Conservation (phyloP, 352 stramenopile species). For the Phytophthora ramorum region DNA sequence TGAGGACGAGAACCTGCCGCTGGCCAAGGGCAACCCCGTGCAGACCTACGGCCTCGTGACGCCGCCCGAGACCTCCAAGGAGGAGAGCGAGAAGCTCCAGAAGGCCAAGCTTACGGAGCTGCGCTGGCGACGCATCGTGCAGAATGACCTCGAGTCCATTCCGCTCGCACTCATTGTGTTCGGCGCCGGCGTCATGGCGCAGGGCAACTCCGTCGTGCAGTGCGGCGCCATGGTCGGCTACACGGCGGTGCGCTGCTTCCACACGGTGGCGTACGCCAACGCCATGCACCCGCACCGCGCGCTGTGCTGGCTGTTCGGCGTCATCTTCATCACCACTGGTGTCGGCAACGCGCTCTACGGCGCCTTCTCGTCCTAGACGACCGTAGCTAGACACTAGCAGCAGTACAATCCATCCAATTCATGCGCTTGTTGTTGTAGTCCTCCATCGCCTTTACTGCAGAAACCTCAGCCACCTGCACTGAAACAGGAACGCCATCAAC, state of each 20-base stretch:
- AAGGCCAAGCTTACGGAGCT: constrained; percentile 42
- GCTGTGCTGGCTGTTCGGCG: constrained; percentile 46
- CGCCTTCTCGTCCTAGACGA: constrained; percentile 31
- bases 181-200: constrained; percentile 42
- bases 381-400: constrained; percentile 11
- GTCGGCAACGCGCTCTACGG: constrained; percentile 43
- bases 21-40: constrained; percentile 45
- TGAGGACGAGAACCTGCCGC: constrained; percentile 54
- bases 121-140: constrained; percentile 61
- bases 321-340: constrained; percentile 45
- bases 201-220: constrained; percentile 38
- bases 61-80: constrained; percentile 25
- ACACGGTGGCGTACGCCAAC: constrained; percentile 61
- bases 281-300: constrained; percentile 54
- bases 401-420: constrained; percentile 8
- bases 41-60: constrained; percentile 51
- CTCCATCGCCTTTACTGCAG: not conserved
- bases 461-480: too few species aligned
- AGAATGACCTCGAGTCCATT: constrained; percentile 71
- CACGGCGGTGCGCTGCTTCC: constrained; percentile 48
- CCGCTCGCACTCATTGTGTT: constrained; percentile 61
- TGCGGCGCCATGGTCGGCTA: constrained; percentile 45
- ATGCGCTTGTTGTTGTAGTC: constrained; percentile 7
- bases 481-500: too few species aligned
- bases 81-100: constrained; percentile 38